Evolutionary conservation across 2,329 filamentous ascomycete genomes (phyloP), one percentile per base, ranked within the genome.

Genomic region (Pseudophaeomoniella oleicola): DNA sequence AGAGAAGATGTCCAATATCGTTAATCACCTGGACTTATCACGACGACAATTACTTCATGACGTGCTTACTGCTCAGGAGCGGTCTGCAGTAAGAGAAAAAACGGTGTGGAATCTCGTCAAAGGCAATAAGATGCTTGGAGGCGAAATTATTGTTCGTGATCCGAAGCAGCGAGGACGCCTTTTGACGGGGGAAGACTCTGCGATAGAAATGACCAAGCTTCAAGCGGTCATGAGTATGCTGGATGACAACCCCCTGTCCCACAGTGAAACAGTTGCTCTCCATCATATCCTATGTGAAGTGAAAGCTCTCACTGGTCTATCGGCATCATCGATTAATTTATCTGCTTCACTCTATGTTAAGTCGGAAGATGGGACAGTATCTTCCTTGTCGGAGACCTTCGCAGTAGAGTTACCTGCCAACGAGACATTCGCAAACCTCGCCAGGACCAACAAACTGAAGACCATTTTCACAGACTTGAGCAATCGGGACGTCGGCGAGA

Each of bases 171-270:
- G 81, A 18, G 90, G 90, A 5, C 76, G 87, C 32, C 77, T 96
- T 17, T 60, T 98, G 49, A 94, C 87, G 0, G 85, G 83, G 10
- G 81, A 94, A 37, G 90, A 98, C 57, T 94, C 87, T 1, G 83
- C 90, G 3, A 81, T 96, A 17, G 82, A 94, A 40, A 74, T 94
- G 45, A 88, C 88, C 4, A 85, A 78, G 53, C 65, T 96, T 39
- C 92, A 98, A 62, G 92, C 90, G 3, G 75, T 87, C 52, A 98
- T 98, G 90, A 93, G 86, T 57, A 71, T 96, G 49, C 67, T 98
- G 32, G 80, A 94, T 39, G 80, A 83, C 46, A 75, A 78, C n/a
- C 87, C 86, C 0, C 71, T 73, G 14, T 66, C 73, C 3, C 64
- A 72, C 6, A 59, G 73, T 12, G 86, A 81, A 46, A 67, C 85